phyloP scores from a whole-genome alignment of 2,329 filamentous ascomycete genomes.

The Aspergillus tubingensis region DNA sequence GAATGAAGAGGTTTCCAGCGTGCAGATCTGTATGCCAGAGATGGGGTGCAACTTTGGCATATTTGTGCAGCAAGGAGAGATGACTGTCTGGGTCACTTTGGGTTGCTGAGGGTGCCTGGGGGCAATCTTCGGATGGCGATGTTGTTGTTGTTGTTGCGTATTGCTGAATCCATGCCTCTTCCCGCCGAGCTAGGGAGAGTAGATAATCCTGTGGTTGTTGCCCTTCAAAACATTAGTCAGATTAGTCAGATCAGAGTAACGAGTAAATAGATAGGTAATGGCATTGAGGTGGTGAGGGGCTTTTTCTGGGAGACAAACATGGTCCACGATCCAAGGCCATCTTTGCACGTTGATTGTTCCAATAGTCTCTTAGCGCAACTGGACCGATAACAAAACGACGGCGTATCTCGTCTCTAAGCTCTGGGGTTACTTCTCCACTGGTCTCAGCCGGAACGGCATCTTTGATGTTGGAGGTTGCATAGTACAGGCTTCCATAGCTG shows the following conservation, averaged over 20 bases:
- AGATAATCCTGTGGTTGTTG: slow-evolving; percentile 35
- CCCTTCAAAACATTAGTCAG: slow-evolving; percentile 28
- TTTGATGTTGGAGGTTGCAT: slow-evolving; percentile 31
- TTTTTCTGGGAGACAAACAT: slow-evolving; percentile 30
- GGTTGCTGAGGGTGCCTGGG: slow-evolving; percentile 24
- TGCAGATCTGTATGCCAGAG: slow-evolving; percentile 46
- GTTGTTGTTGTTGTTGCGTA: slow-evolving; percentile 26
- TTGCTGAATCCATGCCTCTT: slow-evolving; percentile 38
- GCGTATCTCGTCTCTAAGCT: slow-evolving; percentile 33
- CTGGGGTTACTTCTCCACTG: slow-evolving; percentile 25
- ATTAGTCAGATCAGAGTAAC: slow-evolving; percentile 2
- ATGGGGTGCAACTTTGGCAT: slow-evolving; percentile 31
- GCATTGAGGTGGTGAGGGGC: background rate
- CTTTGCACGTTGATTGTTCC: slow-evolving; percentile 35
- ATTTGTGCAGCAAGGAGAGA: slow-evolving; percentile 37
- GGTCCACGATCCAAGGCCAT: slow-evolving; percentile 45
- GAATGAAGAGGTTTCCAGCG: slow-evolving; percentile 43
- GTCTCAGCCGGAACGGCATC: slow-evolving; percentile 34
- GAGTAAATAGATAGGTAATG: background rate
- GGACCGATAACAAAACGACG: slow-evolving; percentile 42
- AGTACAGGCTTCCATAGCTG: slow-evolving; percentile 44
- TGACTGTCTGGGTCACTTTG: slow-evolving; percentile 35
- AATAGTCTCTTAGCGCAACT: slow-evolving; percentile 37
- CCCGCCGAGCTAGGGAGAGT: slow-evolving; percentile 32
- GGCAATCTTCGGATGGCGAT: slow-evolving; percentile 20